phyloP scores from a whole-genome alignment of 177 flowering plant genomes.

The Vitis hybrid region DNA sequence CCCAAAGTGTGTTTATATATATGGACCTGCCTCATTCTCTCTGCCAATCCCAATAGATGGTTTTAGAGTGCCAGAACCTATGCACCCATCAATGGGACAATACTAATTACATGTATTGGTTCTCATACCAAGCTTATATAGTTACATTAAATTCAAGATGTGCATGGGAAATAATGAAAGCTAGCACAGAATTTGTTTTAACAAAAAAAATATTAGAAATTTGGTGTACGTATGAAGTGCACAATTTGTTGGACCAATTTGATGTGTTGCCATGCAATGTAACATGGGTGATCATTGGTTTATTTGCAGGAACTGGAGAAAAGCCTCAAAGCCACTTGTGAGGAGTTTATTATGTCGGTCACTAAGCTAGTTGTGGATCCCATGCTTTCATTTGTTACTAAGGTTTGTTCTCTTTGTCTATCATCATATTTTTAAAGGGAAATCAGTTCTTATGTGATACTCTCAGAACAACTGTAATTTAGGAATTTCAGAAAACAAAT shows the following conservation, averaged over 20 bases:
- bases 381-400: constrained; percentile 95
- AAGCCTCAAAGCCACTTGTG: constrained; percentile 86
- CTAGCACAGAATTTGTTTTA: no score
- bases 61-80: no score
- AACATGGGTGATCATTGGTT: constrained; percentile 1
- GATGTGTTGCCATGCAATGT: background rate
- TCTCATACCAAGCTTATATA: no score
- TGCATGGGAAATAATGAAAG: no score
- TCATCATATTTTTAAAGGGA: background rate
- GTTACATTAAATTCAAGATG: no score
- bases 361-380: constrained; percentile 97
- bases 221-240: no score
- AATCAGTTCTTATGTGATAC: background rate
- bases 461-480: background rate
- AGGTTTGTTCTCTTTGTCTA: constrained; percentile 46
- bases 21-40: no score
- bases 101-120: no score
- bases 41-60: no score
- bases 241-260: background rate
- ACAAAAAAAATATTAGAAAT: no score
- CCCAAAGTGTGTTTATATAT: no score
- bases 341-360: constrained; percentile 97
- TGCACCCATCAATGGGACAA: no score
- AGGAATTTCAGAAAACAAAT: background rate
- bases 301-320: constrained; percentile 83